Evolutionary conservation across 176 grass and related monocot genomes (phyloP), one percentile per base, ranked within the genome.

Genomic region (Raddia distichophylla): DNA sequence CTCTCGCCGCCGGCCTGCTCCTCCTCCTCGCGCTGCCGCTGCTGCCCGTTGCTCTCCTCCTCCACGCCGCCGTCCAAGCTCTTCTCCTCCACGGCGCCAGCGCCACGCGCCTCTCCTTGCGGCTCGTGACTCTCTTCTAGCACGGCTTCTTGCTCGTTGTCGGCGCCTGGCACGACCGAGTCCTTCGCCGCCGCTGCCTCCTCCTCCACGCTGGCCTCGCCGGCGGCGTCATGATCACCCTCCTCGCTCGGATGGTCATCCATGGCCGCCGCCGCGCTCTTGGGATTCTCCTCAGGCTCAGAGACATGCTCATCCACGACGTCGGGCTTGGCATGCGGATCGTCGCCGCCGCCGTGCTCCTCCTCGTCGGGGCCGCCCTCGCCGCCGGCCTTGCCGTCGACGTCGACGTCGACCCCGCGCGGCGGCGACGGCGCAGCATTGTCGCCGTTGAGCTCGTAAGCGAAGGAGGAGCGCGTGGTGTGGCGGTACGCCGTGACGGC

Each of bases 41-140:
- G 90, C 75, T 84, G 69, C 10, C 63, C 83, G 20, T 68, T 81
- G 91, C 84, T 94, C 76, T 86, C 81, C 73, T 93, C 90, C 79
- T 93, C 89, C 43, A 89, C 74, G 76, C 90, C 92, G 42, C 92
- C 90, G 16, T 94, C 92, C 42, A 94, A n/a, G 71, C 74, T 90
- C 76, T 84, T 82, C 88, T 91, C 95, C 74, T 88, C 91, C 34
- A 86, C 90, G 11, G 57, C 76, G 5, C 19, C 43, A 3, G 16
- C 43, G 5, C 2, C 81, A 5, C 46, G 74, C 16, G 68, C 13
- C 55, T 84, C 85, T 5, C 51, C 60, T 11, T 51, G 71, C 40
- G 32, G 7, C 7, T 58, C 73, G 1, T 35, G 73, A 11, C 10
- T 44, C 51, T 91, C 89, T 11, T 78, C 73, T n/a, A 66, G 51